These are phyloP conservation scores for Jasminum sambac DNA, from an alignment of 257 asterid species.

Conservation along the genomic window DNA sequence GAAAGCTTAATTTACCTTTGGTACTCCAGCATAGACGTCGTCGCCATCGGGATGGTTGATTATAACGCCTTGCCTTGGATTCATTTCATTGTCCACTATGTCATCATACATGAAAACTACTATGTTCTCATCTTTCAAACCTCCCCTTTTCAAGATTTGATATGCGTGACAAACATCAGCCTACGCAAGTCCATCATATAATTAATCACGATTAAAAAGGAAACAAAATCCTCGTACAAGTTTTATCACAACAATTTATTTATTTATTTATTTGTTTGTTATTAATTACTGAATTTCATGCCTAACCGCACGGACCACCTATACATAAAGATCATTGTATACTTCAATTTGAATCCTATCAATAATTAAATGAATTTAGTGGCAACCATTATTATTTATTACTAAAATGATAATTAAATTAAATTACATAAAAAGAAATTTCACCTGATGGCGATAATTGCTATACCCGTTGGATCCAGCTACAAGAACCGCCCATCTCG, in stretches of 20 bases:
- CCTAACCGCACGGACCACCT: too few species aligned
- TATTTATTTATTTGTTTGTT: too few species aligned
- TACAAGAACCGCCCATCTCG: constrained; percentile 91
- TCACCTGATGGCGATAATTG: constrained; percentile 91
- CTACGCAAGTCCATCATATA: constrained; percentile 37
- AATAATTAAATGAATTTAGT: too few species aligned
- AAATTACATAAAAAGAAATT: not conserved
- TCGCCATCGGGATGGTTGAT: constrained; percentile 76
- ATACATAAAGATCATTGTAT: too few species aligned
- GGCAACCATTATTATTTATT: too few species aligned
- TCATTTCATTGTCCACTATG: constrained; percentile 57
- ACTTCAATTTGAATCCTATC: too few species aligned
- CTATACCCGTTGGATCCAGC: constrained; percentile 88
- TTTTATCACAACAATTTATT: too few species aligned
- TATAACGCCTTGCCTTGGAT: constrained; percentile 76
- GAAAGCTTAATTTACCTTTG: constrained; percentile 75
- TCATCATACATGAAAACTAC: constrained; percentile 94
- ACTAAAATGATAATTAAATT: too few species aligned
- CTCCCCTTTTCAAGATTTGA: constrained; percentile 85
- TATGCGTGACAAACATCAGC: constrained; percentile 95
- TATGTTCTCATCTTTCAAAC: constrained; percentile 79
- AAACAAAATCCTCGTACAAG: not conserved
- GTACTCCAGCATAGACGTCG: constrained; percentile 85
- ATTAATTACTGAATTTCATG: too few species aligned
- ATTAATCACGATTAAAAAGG: not conserved